Base-by-base conservation (phyloP, 257 asterid species). In the Solanum peruvianum region DNA sequence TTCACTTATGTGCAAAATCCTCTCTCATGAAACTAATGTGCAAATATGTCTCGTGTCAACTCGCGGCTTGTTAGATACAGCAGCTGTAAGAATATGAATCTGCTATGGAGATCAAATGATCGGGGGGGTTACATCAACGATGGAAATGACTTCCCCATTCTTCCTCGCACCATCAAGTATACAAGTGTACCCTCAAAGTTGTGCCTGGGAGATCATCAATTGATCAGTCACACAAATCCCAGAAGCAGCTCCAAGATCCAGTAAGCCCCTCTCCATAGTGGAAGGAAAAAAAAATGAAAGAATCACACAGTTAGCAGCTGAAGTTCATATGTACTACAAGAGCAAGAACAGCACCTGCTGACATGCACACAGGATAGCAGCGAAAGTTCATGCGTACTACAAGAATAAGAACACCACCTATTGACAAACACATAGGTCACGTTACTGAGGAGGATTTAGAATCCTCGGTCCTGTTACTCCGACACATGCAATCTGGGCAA, bases 401-500 rank as follows among this genome's bases (percentile, higher is more conserved):
- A 75, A 69, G 76, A 84, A 70, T 58, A 56, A 67, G 76, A 81
- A 70, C 76, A 87, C 66, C 87, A 85, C 69, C 82, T 86, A 58
- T 87, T 29, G 35, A 75, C 72, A 37, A 78, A 49, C 84, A 52
- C 13, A 87, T 80, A 77, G 64, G 87, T 91, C 94, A 92, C 47
- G 92, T 88, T 60, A 89, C 87, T 16, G 97, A 83, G 86, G 92
- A 62, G 69, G 88, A 88, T 89, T 86, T 91, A 85, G 95, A 92
- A 90, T 94, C 96, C 86, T 91, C 94, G 2, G 93, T 92, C 85
- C 88, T 93, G 86, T 95, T 94, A 69, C 89, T 86, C 89, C 93
- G 94, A 89, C 99, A 97, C 99, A 97, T 97, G 97, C 99, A 97
- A 88, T 97, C 98, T 25, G 99, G 99, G 71, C 98, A 94, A 12